These are phyloP conservation scores for Knufia petricola DNA, from an alignment of 2,329 filamentous ascomycete genomes.

Conservation along the genomic window DNA sequence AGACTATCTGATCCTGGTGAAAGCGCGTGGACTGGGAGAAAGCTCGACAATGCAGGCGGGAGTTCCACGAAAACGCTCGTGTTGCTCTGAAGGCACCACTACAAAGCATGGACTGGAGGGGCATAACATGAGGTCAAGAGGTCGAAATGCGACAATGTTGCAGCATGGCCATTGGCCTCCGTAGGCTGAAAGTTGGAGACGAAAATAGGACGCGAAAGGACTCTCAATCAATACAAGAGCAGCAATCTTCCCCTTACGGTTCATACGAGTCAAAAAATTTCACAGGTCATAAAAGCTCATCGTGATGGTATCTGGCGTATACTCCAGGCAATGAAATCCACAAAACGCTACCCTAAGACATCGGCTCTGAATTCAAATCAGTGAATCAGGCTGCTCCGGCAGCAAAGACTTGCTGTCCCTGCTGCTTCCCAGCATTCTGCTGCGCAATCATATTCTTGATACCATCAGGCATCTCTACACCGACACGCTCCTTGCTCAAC, in stretches of 20 bases:
- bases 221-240: too few species aligned
- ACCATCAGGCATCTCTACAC: conserved; percentile 62
- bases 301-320: too few species aligned
- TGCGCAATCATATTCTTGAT: conserved; percentile 33
- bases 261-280: too few species aligned
- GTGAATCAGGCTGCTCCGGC: conserved; percentile 20
- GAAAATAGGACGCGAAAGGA: too few species aligned
- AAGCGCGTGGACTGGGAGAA: neutral
- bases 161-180: too few species aligned
- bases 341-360: neutral
- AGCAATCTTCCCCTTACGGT: too few species aligned
- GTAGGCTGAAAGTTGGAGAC: too few species aligned
- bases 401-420: conserved; percentile 16
- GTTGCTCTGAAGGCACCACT: neutral
- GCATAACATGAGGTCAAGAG: conserved; percentile 1
- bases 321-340: too few species aligned
- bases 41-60: too few species aligned
- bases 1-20: conserved; percentile 3
- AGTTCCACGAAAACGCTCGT: neutral
- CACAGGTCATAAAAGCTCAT: too few species aligned
- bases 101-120: neutral
- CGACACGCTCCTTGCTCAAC: conserved; percentile 86
- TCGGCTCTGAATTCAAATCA: neutral
- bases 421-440: conserved; percentile 13
- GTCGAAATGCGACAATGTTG: too few species aligned